Evolutionary conservation across 2,329 filamentous ascomycete species (phyloP), one percentile per base, ranked within the genome.

Genomic region (Daldinia eschscholtzii): DNA sequence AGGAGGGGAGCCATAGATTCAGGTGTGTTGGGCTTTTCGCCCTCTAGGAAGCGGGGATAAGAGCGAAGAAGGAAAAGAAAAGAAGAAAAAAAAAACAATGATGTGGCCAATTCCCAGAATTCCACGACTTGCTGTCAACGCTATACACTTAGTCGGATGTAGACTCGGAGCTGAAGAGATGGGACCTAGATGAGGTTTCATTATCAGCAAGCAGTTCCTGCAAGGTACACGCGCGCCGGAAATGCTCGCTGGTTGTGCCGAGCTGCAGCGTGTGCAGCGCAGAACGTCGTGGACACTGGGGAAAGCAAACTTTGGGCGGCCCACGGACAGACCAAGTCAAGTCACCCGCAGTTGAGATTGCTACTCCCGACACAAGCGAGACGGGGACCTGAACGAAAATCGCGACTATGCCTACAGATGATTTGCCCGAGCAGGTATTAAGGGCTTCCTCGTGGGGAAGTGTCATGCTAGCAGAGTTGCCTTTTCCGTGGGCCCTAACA

Each of bases 151-250:
- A 33, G 18, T 26, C 30, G 52, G 52, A 37, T 53, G 33, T 56
- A 50, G 23, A 57, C 46, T 48, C 57, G 18, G 57, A 15, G 35
- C 52, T 42, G 30, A 30, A 10, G 6, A 60, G 39, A 44, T 55
- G 52, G 18, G 26, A 33, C 46, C 7, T 52, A 53, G 46, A 18
- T 62, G 48, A 67, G 63, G 64, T 69, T 65, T 65, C 65, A 66
- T 64, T 56, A 61, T 62, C 46, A 52, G 57, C 41, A 35, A 62
- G 26, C 50, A 37, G 56, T 57, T 71, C 53, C 69, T 71, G 69
- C 66, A 71, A 71, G 69, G 69, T 68, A 71, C 69, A 69, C 69
- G 59, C 62, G 61, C 53, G n/a, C 57, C 60, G 52, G 60, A 48
- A 64, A 59, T 53, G 41, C 48, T 64, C 26, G 52, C 50, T 65